Percentiles rank a stretch among this genome's conserved stretches.
Evolutionary conservation across 1,284 basidiomycete species (phyloP).

Genomic region (Peniophora sp.): DNA sequence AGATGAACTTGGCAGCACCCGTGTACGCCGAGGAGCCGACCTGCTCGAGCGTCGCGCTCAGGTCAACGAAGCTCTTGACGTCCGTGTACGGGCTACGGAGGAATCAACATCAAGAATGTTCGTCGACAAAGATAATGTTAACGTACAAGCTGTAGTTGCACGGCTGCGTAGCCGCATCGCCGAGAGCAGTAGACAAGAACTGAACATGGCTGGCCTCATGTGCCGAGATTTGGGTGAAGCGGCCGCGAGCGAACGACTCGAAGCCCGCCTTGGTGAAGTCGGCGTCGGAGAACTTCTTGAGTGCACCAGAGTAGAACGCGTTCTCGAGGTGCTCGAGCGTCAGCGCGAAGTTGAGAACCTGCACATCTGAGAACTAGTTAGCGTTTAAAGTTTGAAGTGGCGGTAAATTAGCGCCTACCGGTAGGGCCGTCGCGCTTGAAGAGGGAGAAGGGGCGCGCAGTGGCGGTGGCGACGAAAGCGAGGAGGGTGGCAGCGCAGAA

Average conservation of each 20-base stretch:
- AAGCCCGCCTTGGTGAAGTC: constrained; percentile 50
- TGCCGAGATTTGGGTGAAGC: constrained; percentile 43
- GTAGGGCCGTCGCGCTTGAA: too few relatives aligned
- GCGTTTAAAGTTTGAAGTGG: too few relatives aligned
- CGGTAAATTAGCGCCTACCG: too few relatives aligned
- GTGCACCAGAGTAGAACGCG: constrained; percentile 47
- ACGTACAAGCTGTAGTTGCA: constrained; percentile 58
- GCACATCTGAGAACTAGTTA: constrained; percentile 21
- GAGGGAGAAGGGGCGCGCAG: too few relatives aligned
- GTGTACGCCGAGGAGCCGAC: constrained; percentile 47
- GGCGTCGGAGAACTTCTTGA: constrained; percentile 34
- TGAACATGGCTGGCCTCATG: constrained; percentile 46
- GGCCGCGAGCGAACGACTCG: constrained; percentile 41
- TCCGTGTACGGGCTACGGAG: constrained; percentile 38
- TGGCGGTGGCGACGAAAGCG: too few relatives aligned
- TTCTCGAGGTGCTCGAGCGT: constrained; percentile 66
- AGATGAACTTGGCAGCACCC: constrained; percentile 40
- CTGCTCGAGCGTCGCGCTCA: constrained; percentile 49
- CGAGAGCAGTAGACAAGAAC: constrained; percentile 41
- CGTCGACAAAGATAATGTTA: not conserved
- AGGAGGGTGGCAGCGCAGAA: too few relatives aligned
- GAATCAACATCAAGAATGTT: constrained; percentile 1
- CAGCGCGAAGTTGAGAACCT: constrained; percentile 51
- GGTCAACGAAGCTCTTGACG: constrained; percentile 39
- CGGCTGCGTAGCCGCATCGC: constrained; percentile 37